A percentile compares a stretch with the other conserved stretches of the same genome.
Conservation (phyloP, 2,329 filamentous ascomycete genomes). For the Fusarium newnesense region DNA sequence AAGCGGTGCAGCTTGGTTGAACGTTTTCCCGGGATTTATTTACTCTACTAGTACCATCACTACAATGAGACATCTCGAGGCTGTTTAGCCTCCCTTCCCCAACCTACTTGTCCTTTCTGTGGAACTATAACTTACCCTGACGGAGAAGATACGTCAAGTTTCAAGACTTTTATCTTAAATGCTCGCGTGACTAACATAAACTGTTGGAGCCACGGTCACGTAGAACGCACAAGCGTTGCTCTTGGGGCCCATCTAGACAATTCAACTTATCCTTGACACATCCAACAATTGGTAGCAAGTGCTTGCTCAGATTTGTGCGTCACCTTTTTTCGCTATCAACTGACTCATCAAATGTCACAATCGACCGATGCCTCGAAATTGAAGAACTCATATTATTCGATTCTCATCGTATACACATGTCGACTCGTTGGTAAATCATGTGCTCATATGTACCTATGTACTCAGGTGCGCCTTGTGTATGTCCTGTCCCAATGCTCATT, state of each 20-base stretch:
- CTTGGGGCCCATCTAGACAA: neutral
- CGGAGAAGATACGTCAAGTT: neutral
- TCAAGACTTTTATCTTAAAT: neutral
- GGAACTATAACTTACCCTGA: no score
- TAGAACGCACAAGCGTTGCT: no score
- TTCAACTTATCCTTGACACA: neutral
- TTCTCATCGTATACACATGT: neutral
- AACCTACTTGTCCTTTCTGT: no score
- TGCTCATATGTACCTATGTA: conserved; percentile 5
- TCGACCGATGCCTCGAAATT: neutral
- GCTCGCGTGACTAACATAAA: neutral
- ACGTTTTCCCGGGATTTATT: no score
- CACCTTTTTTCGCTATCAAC: neutral
- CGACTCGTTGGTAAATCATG: neutral
- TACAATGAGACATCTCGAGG: neutral
- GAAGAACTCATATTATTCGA: neutral
- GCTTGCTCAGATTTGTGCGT: neutral
- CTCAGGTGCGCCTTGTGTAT: neutral
- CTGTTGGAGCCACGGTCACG: no score
- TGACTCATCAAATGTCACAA: neutral
- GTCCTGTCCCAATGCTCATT: neutral
- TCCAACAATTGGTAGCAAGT: no score
- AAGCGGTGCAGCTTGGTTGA: no score
- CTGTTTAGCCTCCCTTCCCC: neutral
- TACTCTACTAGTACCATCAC: no score